Evolutionary conservation across 805 yeast species (phyloP).

Genomic region (Ogataea salicorniae): DNA sequence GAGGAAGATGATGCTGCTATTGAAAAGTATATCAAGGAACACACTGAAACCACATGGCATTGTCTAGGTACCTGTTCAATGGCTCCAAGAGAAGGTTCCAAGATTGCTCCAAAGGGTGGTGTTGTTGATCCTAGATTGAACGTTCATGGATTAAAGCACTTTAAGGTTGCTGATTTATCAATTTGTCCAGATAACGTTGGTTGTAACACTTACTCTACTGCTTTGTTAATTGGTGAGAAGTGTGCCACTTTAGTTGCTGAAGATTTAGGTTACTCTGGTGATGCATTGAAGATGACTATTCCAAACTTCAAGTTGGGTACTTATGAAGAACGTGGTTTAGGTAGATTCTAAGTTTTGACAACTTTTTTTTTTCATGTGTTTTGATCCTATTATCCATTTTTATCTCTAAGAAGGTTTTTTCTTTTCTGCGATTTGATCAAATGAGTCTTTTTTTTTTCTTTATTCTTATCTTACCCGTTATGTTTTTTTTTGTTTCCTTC

Average conservation of each 20-base stretch:
- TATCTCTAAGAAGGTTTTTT: background rate
- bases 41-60: slow-evolving; percentile 28
- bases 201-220: slow-evolving; percentile 27
- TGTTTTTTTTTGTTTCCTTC: no score
- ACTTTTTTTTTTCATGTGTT: background rate
- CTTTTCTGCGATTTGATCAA: background rate
- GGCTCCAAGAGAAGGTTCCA: slow-evolving; percentile 26
- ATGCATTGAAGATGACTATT: slow-evolving; percentile 23
- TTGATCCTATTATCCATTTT: background rate
- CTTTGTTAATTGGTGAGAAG: slow-evolving; percentile 27
- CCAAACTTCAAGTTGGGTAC: slow-evolving; percentile 26
- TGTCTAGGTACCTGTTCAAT: slow-evolving; percentile 27
- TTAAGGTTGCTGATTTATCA: slow-evolving; percentile 27
- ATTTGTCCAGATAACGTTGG: slow-evolving; percentile 28
- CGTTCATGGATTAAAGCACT: slow-evolving; percentile 24
- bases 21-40: slow-evolving; percentile 25
- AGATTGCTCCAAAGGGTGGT: slow-evolving; percentile 24
- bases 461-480: no score
- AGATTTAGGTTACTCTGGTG: slow-evolving; percentile 28
- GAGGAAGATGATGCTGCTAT: slow-evolving; percentile 25
- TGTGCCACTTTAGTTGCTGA: slow-evolving; percentile 25
- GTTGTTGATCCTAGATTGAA: slow-evolving; percentile 24
- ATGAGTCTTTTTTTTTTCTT: background rate
- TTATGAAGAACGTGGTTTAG: slow-evolving; percentile 25
- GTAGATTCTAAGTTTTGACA: slow-evolving; percentile 17